These are phyloP conservation scores for Lasiodiplodia citricola DNA, from an alignment of 2,329 filamentous ascomycete genomes.

Conservation along the genomic window DNA sequence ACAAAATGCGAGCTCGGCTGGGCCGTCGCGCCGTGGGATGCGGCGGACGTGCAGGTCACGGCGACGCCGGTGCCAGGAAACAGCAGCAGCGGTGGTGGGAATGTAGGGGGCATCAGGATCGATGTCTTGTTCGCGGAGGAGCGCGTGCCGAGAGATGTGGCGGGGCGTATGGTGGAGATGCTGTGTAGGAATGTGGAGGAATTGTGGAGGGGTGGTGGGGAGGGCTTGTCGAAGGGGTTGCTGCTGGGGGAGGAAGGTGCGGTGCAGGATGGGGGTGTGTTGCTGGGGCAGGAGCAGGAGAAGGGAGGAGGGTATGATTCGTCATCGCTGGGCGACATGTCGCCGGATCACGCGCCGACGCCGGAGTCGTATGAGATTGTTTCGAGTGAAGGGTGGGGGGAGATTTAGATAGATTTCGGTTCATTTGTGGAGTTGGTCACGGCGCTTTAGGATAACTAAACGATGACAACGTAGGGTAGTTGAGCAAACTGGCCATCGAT, in stretches of 20 bases:
- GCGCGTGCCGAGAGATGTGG: background rate
- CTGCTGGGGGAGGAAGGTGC: background rate
- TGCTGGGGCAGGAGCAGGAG: background rate
- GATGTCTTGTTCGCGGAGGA: background rate
- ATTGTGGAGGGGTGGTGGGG: background rate
- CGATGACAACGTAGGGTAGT: too few species aligned
- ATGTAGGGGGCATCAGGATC: background rate
- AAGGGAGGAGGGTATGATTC: background rate
- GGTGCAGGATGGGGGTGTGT: background rate
- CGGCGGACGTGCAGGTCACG: conserved; percentile 29
- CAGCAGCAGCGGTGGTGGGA: too few species aligned
- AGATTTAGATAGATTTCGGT: background rate
- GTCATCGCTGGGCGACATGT: background rate
- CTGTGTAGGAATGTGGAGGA: background rate
- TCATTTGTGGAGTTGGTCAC: too few species aligned
- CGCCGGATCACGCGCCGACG: background rate
- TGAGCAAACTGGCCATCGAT: too few species aligned
- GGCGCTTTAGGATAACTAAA: too few species aligned
- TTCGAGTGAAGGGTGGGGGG: background rate
- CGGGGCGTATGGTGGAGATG: background rate
- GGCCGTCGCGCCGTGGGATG: conserved; percentile 56
- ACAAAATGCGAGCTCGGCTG: conserved; percentile 56
- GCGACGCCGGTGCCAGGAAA: background rate
- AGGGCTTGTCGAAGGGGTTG: background rate
- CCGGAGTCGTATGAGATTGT: background rate